Percentiles rank a stretch among this genome's conserved stretches.
These are phyloP conservation scores for Hypericum perforatum DNA, from an alignment of 345 rosid species.

Conservation along the genomic window DNA sequence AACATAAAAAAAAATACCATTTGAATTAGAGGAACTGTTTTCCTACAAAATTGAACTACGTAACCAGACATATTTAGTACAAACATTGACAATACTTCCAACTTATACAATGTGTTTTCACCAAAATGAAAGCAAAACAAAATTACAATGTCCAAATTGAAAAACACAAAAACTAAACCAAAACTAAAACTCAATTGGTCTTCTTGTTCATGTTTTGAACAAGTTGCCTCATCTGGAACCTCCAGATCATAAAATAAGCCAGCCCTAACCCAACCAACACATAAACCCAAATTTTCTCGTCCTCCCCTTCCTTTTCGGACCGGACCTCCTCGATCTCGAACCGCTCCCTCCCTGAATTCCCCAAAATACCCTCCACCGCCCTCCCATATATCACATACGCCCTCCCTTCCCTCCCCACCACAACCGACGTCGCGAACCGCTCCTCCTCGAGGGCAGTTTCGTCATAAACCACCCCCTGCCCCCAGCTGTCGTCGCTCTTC, in stretches of 20 bases:
- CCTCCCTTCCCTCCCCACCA: conserved; percentile 47
- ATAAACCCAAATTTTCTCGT: conserved; percentile 43
- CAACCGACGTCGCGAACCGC: conserved; percentile 50
- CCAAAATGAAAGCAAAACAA: too few species aligned
- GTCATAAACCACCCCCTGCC: conserved; percentile 65
- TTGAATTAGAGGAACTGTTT: too few species aligned
- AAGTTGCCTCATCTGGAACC: conserved; percentile 66
- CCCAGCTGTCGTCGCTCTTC: conserved; percentile 70
- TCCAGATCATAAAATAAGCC: conserved; percentile 66
- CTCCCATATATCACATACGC: conserved; percentile 67
- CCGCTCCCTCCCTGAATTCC: conserved; percentile 30
- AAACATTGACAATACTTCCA: too few species aligned
- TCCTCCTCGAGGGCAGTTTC: conserved; percentile 39
- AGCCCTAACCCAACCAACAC: conserved; percentile 62
- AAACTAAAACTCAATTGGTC: conserved; percentile 8
- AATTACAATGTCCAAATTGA: too few species aligned
- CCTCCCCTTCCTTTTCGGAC: conserved; percentile 38
- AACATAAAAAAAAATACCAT: too few species aligned
- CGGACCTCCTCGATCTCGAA: conserved; percentile 46
- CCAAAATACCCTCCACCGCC: conserved; percentile 42
- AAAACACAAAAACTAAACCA: too few species aligned
- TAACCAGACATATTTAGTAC: too few species aligned
- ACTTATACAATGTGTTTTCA: too few species aligned
- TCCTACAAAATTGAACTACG: too few species aligned
- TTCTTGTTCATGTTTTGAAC: conserved; percentile 49